Base-by-base conservation (phyloP, 2,329 filamentous ascomycete species). In the Coniochaeta sp. region DNA sequence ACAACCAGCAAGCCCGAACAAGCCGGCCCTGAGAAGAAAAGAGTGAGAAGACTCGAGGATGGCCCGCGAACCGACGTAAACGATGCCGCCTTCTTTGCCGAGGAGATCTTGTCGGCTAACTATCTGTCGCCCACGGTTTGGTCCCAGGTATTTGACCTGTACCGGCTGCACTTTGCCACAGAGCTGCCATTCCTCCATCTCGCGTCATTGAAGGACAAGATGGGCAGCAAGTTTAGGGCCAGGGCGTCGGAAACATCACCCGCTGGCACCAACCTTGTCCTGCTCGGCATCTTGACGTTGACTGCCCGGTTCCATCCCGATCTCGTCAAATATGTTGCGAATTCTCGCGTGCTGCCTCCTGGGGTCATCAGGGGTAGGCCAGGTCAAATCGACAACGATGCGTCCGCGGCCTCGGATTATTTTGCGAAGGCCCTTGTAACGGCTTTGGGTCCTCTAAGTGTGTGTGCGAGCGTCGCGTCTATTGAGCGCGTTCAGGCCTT, bases 121-220 rank as follows among this genome's bases (percentile, higher is more conserved):
- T 79, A 88, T 58, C 75, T 91, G 28, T 89, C 85, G 1, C 77
- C 82, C 34, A 77, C 84, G 57, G 72, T 90, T 4, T 91, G 88
- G 88, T 81, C 81, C 44, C 83, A 89, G 66, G 74, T 91, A 40
- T 88, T 89, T 65, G 83, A 84, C 65, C 83, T 90, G 30, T 91
- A 88, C 71, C 85, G 87, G 66, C 77, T 86, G 47, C 87, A 91
- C 68, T 91, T 88, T 69, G 85, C 86, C 0, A 86, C 88, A 1
- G 88, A 91, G 68, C 78, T 91, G 42, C 85, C 88, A 0, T 91
- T 91, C 67, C 71, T 91, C 8, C 88, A 91, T 68, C 76, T 87
- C 5, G 81, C 84, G 2, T 88, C 83, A 0, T 83, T 90, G 64
- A 81, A 81, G 65, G 78, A 80, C 62, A 77, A 76, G 60, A 74